Evolutionary conservation across 2,329 filamentous ascomycete species (phyloP).

Genomic region (Penicillium crustosum): DNA sequence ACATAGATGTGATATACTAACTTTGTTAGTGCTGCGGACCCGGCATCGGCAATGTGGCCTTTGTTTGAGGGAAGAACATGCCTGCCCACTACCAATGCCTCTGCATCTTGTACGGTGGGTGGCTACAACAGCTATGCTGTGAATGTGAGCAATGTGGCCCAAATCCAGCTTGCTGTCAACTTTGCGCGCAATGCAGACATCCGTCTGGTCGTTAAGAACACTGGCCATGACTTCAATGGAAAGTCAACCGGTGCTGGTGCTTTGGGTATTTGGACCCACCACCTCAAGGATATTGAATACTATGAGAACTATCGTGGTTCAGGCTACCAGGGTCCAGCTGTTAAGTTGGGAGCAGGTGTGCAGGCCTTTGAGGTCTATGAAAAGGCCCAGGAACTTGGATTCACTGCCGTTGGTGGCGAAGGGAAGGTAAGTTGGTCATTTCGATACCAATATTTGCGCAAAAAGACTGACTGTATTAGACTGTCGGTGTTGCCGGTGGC

Average conservation of each 20-base stretch:
- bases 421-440: constrained; percentile 8
- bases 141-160: constrained; percentile 34
- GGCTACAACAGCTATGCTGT: constrained; percentile 38
- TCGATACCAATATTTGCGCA: background rate
- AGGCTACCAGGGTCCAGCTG: constrained; percentile 51
- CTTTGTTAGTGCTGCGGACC: constrained; percentile 21
- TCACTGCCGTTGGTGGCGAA: constrained; percentile 35
- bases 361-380: constrained; percentile 27
- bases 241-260: constrained; percentile 50
- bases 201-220: constrained; percentile 46
- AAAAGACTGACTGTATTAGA: constrained; percentile 21
- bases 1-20: background rate
- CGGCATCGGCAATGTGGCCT: constrained; percentile 31
- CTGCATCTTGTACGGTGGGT: constrained; percentile 30
- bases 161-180: constrained; percentile 38
- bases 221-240: constrained; percentile 51
- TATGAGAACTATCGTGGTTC: constrained; percentile 39
- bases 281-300: constrained; percentile 47
- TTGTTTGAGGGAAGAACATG: constrained; percentile 30
- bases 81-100: constrained; percentile 26
- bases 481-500: constrained; percentile 60
- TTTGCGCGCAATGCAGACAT: constrained; percentile 31
- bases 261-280: constrained; percentile 52
- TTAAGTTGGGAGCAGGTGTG: constrained; percentile 57
- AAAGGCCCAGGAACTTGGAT: constrained; percentile 30